Conservation (phyloP, 768 basidiomycete genomes). For the Crassisporium funariophilum region DNA sequence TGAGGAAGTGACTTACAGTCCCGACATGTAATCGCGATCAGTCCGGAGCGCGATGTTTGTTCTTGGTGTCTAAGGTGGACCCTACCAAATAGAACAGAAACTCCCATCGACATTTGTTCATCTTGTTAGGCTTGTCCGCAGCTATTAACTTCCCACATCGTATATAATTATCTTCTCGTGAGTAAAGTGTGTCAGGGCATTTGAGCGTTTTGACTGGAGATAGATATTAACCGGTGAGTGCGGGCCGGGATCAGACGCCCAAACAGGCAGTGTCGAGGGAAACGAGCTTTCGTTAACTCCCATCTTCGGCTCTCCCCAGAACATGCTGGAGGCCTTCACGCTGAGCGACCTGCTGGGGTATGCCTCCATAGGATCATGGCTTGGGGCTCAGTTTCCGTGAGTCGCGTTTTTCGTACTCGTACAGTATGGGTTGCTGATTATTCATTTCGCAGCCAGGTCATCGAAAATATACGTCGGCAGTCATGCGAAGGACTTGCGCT, state of each 20-base stretch:
- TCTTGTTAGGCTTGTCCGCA: no score
- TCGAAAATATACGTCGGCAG: constrained; percentile 73
- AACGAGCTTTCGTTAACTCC: constrained; percentile 2
- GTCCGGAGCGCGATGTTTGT: constrained; percentile 1
- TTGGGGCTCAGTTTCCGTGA: constrained; percentile 88
- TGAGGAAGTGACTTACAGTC: no score
- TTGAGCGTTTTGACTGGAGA: no score
- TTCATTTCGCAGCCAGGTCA: constrained; percentile 62
- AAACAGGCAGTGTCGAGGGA: constrained; percentile 9
- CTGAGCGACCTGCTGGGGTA: constrained; percentile 72
- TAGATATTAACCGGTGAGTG: no score
- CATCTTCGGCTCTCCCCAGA: constrained; percentile 21
- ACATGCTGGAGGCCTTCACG: constrained; percentile 31
- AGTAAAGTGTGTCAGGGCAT: no score
- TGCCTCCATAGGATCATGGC: constrained; percentile 75
- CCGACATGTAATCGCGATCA: no score
- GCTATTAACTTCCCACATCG: no score
- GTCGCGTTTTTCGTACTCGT: constrained; percentile 30
- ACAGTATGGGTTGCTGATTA: constrained; percentile 4
- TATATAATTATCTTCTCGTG: no score
- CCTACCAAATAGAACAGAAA: no score
- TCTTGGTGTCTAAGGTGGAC: no score
- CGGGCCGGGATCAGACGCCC: constrained; percentile 10
- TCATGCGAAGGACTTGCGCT: constrained; percentile 91
- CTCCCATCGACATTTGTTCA: no score